Percentiles rank a stretch among this genome's conserved stretches.
These are phyloP conservation scores for Paramecium bursaria DNA, from an alignment of 73 alveolate species.

Conservation along the genomic window DNA sequence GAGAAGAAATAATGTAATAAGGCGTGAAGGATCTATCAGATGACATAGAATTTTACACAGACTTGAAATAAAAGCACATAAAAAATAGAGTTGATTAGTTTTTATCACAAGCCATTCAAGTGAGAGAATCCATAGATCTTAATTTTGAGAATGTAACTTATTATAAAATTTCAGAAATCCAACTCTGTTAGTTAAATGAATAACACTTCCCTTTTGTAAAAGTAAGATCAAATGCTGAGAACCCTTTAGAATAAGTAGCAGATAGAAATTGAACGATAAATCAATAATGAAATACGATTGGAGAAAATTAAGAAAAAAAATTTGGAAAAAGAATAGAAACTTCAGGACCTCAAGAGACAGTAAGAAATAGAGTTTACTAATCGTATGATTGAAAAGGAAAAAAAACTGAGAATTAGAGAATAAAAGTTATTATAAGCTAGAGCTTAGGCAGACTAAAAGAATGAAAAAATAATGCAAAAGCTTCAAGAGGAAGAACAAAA, in stretches of 20 bases:
- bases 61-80: slow-evolving; percentile 26
- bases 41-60: slow-evolving; percentile 24
- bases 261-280: slow-evolving; percentile 48
- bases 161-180: too few relatives aligned
- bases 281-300: slow-evolving; percentile 13
- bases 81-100: slow-evolving; percentile 33
- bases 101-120: not conserved
- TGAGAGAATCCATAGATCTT: not conserved
- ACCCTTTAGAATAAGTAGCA: slow-evolving; percentile 19
- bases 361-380: slow-evolving; percentile 15
- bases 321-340: not conserved
- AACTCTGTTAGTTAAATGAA: too few relatives aligned
- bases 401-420: slow-evolving; percentile 11
- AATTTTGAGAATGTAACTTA: slow-evolving; percentile 49
- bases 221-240: slow-evolving; percentile 32
- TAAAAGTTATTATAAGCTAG: slow-evolving; percentile 10
- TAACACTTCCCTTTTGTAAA: slow-evolving; percentile 34
- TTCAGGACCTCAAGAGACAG: not conserved
- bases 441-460: slow-evolving; percentile 9
- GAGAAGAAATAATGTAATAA: slow-evolving; percentile 14
- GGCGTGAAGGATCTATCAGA: slow-evolving; percentile 30
- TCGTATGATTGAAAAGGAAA: slow-evolving; percentile 35
- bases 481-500: slow-evolving; percentile 37
- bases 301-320: slow-evolving; percentile 51
- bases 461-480: slow-evolving; percentile 25